Percentiles rank a stretch among this genome's conserved stretches.
Evolutionary conservation across 23 red algal genomes (phyloP).

Genomic region (Gracilaria vermiculophylla): DNA sequence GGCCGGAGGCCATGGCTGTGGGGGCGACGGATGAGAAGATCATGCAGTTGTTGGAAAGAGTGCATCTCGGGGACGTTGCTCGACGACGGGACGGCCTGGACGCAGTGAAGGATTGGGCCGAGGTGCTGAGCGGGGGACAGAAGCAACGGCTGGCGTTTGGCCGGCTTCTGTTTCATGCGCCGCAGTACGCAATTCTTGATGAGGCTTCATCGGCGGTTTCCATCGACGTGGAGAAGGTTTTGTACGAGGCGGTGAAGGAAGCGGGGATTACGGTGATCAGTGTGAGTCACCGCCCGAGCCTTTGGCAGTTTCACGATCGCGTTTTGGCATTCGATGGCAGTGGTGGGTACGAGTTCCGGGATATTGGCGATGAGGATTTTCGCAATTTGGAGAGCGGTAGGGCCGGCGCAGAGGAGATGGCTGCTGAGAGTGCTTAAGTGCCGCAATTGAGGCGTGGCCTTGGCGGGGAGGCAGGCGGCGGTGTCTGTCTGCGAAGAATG

Average conservation of each 20-base stretch:
- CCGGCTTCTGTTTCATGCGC: conserved; percentile 84
- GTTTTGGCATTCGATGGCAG: conserved; percentile 89
- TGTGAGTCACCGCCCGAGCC: conserved; percentile 96
- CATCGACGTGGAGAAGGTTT: conserved; percentile 87
- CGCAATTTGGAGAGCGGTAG: conserved; percentile 22
- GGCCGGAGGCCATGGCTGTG: conserved; percentile 59
- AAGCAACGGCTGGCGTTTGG: conserved; percentile 94
- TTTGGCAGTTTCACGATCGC: conserved; percentile 94
- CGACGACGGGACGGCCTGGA: conserved; percentile 80
- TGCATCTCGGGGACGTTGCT: conserved; percentile 78
- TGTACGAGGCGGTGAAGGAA: conserved; percentile 86
- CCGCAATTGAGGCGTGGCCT: not conserved
- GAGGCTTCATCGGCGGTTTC: conserved; percentile 91
- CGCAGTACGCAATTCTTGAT: conserved; percentile 96
- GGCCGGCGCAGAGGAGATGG: not conserved
- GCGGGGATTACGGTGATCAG: conserved; percentile 89
- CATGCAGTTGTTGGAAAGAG: conserved; percentile 70
- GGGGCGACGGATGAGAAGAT: conserved; percentile 75
- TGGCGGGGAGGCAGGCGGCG: no score
- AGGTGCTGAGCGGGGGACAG: conserved; percentile 92
- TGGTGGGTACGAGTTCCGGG: conserved; percentile 78
- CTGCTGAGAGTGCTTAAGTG: not conserved
- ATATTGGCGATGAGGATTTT: conserved; percentile 73
- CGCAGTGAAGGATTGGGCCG: conserved; percentile 92
- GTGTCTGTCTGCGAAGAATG: no score